A percentile compares a stretch with the other conserved stretches of the same genome.
Evolutionary conservation across 2,329 filamentous ascomycete genomes (phyloP).

Genomic region (Herpomyces periplanetae): DNA sequence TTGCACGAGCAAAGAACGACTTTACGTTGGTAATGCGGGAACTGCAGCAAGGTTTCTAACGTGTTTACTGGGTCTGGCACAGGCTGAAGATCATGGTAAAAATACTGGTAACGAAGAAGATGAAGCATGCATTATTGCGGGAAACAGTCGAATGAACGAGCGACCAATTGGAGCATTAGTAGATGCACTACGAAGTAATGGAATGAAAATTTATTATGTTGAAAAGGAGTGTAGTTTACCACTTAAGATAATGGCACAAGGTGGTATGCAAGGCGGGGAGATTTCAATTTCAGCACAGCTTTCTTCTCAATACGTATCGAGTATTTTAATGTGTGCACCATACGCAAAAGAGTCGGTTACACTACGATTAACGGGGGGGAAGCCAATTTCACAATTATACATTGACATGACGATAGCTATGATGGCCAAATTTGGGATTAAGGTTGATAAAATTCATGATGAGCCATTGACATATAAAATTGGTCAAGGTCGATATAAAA

Average conservation of each 20-base stretch:
- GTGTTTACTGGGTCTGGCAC: conserved; percentile 50
- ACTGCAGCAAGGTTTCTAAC: conserved; percentile 85
- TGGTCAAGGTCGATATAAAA: conserved; percentile 41
- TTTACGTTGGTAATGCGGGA: conserved; percentile 85
- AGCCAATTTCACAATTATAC: conserved; percentile 80
- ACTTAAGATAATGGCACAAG: conserved; percentile 37
- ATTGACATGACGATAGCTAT: conserved; percentile 97
- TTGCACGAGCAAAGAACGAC: conserved; percentile 26
- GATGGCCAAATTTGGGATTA: conserved; percentile 70
- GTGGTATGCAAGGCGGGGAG: conserved; percentile 42
- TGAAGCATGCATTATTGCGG: conserved; percentile 54
- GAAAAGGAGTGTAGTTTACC: conserved; percentile 52
- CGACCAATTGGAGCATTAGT: conserved; percentile 74
- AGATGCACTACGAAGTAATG: conserved; percentile 51
- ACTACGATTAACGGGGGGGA: conserved; percentile 60
- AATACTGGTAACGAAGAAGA: no score
- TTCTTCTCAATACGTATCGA: conserved; percentile 96
- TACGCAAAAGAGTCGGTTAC: conserved; percentile 85
- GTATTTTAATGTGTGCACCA: conserved; percentile 74
- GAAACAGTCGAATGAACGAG: conserved; percentile 82
- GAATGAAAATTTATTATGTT: conserved; percentile 49
- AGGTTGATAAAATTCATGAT: conserved; percentile 29
- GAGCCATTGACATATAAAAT: conserved; percentile 81
- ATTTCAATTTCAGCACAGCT: conserved; percentile 81
- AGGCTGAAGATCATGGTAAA: no score